Evolutionary conservation across 2,329 filamentous ascomycete genomes (phyloP).

Genomic region (Fusarium agapanthi): DNA sequence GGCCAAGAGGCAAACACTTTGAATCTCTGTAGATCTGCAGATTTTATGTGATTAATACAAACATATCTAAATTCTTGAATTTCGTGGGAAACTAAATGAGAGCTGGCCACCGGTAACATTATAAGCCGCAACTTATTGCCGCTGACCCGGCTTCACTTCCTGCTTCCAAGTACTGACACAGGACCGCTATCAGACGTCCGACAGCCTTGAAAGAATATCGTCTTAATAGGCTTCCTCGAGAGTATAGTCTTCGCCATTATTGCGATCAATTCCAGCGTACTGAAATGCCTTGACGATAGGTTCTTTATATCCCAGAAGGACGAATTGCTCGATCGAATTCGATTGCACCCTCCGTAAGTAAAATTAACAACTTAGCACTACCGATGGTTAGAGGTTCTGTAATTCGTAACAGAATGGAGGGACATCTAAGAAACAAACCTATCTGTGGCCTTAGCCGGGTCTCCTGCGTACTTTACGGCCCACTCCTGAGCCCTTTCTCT

Average conservation of each 20-base stretch:
- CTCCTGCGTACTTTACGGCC: background rate
- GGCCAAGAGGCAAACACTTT: too few species aligned
- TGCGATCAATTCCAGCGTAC: background rate
- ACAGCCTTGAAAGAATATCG: background rate
- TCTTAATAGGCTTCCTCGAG: background rate
- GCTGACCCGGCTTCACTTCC: too few species aligned
- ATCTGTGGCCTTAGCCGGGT: fast-evolving
- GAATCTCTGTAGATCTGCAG: too few species aligned
- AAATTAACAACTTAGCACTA: too few species aligned
- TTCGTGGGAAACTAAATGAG: too few species aligned
- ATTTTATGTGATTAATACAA: too few species aligned
- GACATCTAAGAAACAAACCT: background rate
- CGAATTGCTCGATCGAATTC: too few species aligned
- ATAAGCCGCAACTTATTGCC: too few species aligned
- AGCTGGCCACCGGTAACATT: too few species aligned
- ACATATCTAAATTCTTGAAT: too few species aligned
- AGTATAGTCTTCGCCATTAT: background rate
- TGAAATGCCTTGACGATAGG: background rate
- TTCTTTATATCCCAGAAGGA: too few species aligned
- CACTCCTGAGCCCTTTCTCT: background rate
- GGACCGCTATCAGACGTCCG: fast-evolving
- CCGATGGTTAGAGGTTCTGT: background rate
- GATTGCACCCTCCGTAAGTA: background rate
- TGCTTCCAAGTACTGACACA: too few species aligned
- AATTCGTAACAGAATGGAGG: fast-evolving